A percentile compares a stretch with the other conserved stretches of the same genome.
Conservation (phyloP, 176 grass and related monocot species). For the Oryza glumipatula region DNA sequence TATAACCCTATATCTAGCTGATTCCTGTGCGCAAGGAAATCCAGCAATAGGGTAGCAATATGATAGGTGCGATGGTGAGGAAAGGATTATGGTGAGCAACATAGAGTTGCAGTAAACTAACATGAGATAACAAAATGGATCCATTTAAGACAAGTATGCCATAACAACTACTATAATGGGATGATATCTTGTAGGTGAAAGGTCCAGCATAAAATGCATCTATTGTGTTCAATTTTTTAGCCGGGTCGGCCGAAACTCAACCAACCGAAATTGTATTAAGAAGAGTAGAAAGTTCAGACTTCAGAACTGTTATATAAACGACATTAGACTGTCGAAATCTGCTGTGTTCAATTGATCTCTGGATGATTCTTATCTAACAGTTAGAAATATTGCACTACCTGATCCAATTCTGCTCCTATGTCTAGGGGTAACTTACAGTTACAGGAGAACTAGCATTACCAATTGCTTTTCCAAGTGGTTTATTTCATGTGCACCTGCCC, state of each 20-base stretch:
- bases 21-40: background rate
- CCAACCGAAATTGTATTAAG: no score
- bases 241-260: no score
- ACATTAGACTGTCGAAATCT: no score
- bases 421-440: background rate
- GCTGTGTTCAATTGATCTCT: background rate
- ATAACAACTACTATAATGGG: slow-evolving; percentile 3
- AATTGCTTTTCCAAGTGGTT: background rate
- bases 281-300: no score
- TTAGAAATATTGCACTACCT: slow-evolving; percentile 22
- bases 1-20: background rate
- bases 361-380: slow-evolving; percentile 1
- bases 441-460: background rate
- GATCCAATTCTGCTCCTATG: slow-evolving; percentile 7
- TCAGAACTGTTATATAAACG: no score
- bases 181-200: slow-evolving; percentile 1
- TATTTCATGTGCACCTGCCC: background rate
- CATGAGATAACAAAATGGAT: background rate
- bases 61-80: background rate
- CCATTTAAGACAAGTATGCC: background rate
- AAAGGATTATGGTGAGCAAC: background rate
- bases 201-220: slow-evolving; percentile 6
- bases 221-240: background rate
- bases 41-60: background rate
- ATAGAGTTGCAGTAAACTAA: background rate